Evolutionary conservation across 2,329 filamentous ascomycete species (phyloP).

Genomic region (Penicillium sp.): DNA sequence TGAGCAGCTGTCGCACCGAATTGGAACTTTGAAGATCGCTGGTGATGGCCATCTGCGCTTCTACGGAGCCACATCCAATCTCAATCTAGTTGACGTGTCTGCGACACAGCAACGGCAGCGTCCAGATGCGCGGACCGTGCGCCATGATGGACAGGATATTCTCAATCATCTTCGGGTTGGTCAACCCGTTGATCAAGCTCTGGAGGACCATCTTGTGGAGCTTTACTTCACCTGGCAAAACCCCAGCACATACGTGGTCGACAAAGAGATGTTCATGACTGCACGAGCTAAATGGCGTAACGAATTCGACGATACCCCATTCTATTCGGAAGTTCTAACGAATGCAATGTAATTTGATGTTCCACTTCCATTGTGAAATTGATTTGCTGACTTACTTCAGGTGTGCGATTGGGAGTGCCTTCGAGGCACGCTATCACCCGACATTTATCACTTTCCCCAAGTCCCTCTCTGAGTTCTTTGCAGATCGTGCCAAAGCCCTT

Average conservation of each 20-base stretch:
- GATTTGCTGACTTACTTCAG: slow-evolving; percentile 21
- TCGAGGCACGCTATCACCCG: slow-evolving; percentile 46
- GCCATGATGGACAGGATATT: slow-evolving; percentile 42
- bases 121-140: slow-evolving; percentile 41
- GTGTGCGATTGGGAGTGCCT: slow-evolving; percentile 45
- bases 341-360: slow-evolving; percentile 38
- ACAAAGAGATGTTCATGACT: slow-evolving; percentile 43
- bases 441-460: slow-evolving; percentile 43
- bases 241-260: slow-evolving; percentile 47
- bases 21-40: slow-evolving; percentile 46
- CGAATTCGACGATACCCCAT: slow-evolving; percentile 40
- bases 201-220: slow-evolving; percentile 48
- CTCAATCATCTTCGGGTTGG: slow-evolving; percentile 45
- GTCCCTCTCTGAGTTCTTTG: slow-evolving; percentile 39
- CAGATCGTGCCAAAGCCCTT: slow-evolving; percentile 46
- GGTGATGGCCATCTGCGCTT: slow-evolving; percentile 47
- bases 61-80: slow-evolving; percentile 48
- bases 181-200: slow-evolving; percentile 40
- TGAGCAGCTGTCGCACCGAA: slow-evolving; percentile 45
- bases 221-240: slow-evolving; percentile 53
- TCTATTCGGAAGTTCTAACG: slow-evolving; percentile 44
- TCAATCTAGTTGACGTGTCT: slow-evolving; percentile 44
- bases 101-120: slow-evolving; percentile 35
- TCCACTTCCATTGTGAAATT: background rate
- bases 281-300: slow-evolving; percentile 38